These are phyloP conservation scores for Sphaerostilbella broomeana DNA, from an alignment of 2,329 filamentous ascomycete species.

Conservation along the genomic window DNA sequence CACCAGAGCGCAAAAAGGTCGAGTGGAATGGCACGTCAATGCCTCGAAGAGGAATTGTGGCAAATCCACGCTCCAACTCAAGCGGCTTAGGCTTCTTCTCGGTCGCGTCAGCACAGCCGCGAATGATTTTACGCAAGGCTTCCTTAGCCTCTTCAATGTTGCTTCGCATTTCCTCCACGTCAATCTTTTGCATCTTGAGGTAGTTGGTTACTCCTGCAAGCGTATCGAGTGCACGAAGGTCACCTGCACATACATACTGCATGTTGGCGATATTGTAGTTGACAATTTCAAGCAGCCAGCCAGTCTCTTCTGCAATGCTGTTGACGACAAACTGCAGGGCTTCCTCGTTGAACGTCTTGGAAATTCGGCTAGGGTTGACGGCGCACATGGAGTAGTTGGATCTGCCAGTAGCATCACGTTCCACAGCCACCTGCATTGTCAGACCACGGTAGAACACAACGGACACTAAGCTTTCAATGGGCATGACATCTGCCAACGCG, in stretches of 20 bases:
- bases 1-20: conserved; percentile 93
- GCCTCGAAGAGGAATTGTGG: conserved; percentile 91
- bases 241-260: conserved; percentile 68
- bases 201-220: conserved; percentile 83
- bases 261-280: conserved; percentile 83
- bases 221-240: conserved; percentile 64
- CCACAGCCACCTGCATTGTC: conserved; percentile 98
- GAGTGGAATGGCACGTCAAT: conserved; percentile 99
- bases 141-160: conserved; percentile 87
- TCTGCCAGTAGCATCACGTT: conserved; percentile 84
- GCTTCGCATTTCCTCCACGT: conserved; percentile 88
- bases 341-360: conserved; percentile 97
- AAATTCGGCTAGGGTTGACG: conserved; percentile 96
- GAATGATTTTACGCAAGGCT: conserved; percentile 85
- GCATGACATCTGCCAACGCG: conserved; percentile 95
- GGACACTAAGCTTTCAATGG: conserved; percentile 96
- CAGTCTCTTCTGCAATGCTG: conserved; percentile 88
- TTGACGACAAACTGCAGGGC: conserved; percentile 94
- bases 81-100: conserved; percentile 82
- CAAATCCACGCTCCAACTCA: conserved; percentile 88
- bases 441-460: conserved; percentile 98
- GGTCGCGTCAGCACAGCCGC: conserved; percentile 78
- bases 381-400: conserved; percentile 99
- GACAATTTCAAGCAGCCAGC: conserved; percentile 97
- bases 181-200: conserved; percentile 93